Percentiles rank a stretch among this genome's conserved stretches.
Conservation (phyloP, 768 basidiomycete species). For the Hirschioporus abietinus region DNA sequence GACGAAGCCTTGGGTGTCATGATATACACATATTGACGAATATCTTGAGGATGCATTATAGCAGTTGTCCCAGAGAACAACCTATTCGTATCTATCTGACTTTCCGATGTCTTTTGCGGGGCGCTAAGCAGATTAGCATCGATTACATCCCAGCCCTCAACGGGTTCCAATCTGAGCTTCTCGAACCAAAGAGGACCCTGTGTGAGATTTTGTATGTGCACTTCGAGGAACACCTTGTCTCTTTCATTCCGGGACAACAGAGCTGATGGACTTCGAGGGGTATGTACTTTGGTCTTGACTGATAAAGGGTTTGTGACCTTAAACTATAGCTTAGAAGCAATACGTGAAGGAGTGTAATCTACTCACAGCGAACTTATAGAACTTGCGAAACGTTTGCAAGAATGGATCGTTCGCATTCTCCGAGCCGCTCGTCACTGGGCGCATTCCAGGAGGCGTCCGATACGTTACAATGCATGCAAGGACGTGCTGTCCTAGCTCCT, state of each 20-base stretch:
- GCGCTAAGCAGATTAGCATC: constrained; percentile 44
- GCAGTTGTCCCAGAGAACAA: constrained; percentile 60
- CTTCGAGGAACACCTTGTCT: constrained; percentile 84
- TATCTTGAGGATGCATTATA: constrained; percentile 78
- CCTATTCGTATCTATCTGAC: constrained; percentile 14
- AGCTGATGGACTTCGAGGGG: constrained; percentile 68
- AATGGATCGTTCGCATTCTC: constrained; percentile 46
- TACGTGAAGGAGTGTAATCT: not conserved
- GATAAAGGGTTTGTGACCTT: constrained; percentile 93
- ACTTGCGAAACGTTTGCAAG: constrained; percentile 75
- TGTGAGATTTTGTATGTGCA: constrained; percentile 87
- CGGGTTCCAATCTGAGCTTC: constrained; percentile 72
- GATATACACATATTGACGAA: constrained; percentile 85
- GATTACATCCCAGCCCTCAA: constrained; percentile 56
- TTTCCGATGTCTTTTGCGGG: constrained; percentile 10
- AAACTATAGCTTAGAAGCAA: constrained; percentile 6
- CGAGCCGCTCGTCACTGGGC: constrained; percentile 39
- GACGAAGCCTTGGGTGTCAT: constrained; percentile 41
- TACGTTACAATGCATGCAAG: constrained; percentile 82
- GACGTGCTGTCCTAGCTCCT: constrained; percentile 89
- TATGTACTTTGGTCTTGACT: constrained; percentile 91
- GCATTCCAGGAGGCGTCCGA: constrained; percentile 56
- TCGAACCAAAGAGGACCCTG: constrained; percentile 74
- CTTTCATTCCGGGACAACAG: constrained; percentile 57
- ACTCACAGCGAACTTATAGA: constrained; percentile 87